Percentiles rank a stretch among this genome's conserved stretches.
phyloP scores from a whole-genome alignment of 2,329 filamentous ascomycete species.

The Huntiella decipiens region DNA sequence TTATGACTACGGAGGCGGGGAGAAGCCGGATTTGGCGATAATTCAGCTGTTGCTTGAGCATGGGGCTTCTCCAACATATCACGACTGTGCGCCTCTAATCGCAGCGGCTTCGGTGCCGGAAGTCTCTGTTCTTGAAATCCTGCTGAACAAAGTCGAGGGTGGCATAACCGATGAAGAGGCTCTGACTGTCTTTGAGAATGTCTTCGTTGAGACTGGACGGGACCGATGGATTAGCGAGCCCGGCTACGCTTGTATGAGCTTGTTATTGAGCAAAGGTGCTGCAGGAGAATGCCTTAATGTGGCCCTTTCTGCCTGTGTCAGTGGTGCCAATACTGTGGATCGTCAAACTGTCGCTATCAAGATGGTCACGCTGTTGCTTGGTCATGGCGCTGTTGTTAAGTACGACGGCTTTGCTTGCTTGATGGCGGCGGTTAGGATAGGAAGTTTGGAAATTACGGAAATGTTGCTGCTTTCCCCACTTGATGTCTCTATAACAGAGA shows the following conservation, averaged over 20 bases:
- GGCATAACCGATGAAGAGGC: constrained; percentile 1
- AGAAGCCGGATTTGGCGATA: constrained; percentile 3
- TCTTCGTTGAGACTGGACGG: background rate
- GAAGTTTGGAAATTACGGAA: too few relatives aligned
- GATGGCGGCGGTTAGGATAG: too few relatives aligned
- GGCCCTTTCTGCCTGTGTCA: constrained; percentile 1
- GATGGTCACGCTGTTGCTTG: constrained; percentile 17
- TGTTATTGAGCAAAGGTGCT: constrained; percentile 32
- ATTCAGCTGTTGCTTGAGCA: constrained; percentile 6
- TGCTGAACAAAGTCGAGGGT: background rate
- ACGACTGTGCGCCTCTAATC: constrained; percentile 2
- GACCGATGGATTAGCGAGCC: constrained; percentile 6
- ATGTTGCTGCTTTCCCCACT: too few relatives aligned
- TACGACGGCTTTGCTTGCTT: too few relatives aligned
- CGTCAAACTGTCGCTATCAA: background rate
- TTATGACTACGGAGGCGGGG: constrained; percentile 15
- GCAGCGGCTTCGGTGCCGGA: background rate
- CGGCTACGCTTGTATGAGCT: constrained; percentile 19
- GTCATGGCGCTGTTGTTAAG: constrained; percentile 25
- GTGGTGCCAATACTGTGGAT: background rate
- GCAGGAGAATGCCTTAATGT: background rate
- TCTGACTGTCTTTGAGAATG: background rate
- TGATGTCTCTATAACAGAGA: too few relatives aligned
- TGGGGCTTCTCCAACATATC: constrained; percentile 4
- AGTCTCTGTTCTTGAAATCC: too few relatives aligned